Base-by-base conservation (phyloP, 805 yeast genomes). In the Candida rishiriensis region DNA sequence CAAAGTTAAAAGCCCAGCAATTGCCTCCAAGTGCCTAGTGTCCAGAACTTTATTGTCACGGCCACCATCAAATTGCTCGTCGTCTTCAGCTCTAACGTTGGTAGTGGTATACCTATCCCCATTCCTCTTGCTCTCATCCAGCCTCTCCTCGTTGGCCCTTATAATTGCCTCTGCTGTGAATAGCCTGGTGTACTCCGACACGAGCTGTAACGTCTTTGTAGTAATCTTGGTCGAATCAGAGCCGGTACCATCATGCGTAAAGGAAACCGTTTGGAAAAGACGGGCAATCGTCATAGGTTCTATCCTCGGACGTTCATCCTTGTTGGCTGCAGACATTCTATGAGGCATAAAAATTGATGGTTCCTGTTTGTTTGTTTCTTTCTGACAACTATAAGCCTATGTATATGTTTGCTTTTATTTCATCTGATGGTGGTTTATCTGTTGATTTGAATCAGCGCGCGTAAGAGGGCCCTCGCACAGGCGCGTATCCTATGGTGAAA, bases 81-180 rank as follows among this genome's bases (percentile, higher is more conserved):
- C 50, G 29, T 57, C 61, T 44, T 66, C 72, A 12, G 67, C 65
- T 2, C 67, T 68, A 47, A 68, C 72, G 1, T 63, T 64, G 13
- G 50, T 54, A 31, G 45, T 38, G 5, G 43, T 42, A 42, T 53
- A 55, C 29, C 57, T 37, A 7, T 46, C 46, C 12, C 31, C 42
- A n/a, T 43, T 50, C 44, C 51, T 36, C 10, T 38, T 41, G 15
- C 44, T 41, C 40, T 54, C 68, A 41, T 47, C 81, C 10, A 59
- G 18, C 21, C 66, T 54, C 39, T 72, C 78, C 46, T 78, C 81
- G 49, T 80, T 78, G 10, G 85, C 72, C 45, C 87, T 55, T 7
- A 73, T 54, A 2, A 80, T 68, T 0, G 85, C 85, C 56, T 81
- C 87, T 38, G 71, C 69, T 13, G 81, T 71, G 53, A 81, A 81